Conservation (phyloP, 2,329 filamentous ascomycete genomes). For the Penicillium nordicum region DNA sequence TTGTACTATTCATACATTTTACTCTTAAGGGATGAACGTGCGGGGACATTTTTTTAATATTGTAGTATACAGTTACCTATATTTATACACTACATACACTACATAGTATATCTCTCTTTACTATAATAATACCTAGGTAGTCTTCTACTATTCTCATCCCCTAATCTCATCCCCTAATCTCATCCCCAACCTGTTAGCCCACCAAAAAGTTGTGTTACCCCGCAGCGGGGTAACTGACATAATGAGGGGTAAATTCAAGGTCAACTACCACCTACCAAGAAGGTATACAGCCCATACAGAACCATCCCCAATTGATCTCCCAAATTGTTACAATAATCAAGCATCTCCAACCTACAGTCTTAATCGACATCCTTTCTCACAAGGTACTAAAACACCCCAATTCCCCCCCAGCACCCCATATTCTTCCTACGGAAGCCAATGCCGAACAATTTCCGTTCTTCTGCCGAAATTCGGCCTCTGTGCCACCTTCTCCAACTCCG, state of each 20-base stretch:
- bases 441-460: slow-evolving; percentile 12
- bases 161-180: not conserved
- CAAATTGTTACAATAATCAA: not conserved
- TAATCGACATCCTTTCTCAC: not conserved
- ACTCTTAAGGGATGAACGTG: not conserved
- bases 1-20: too few species aligned
- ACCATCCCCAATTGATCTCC: not conserved
- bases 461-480: slow-evolving; percentile 19
- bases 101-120: not conserved
- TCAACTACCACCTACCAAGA: not conserved
- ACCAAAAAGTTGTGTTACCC: not conserved
- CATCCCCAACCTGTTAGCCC: not conserved
- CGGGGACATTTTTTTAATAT: not conserved
- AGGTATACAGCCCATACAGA: not conserved
- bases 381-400: not conserved
- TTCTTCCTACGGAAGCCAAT: not conserved
- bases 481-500: slow-evolving; percentile 16
- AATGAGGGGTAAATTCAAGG: slow-evolving; percentile 24
- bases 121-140: not conserved
- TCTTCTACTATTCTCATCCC: not conserved
- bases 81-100: not conserved
- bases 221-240: slow-evolving; percentile 1
- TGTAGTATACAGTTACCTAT: not conserved
- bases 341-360: not conserved
- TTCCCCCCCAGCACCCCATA: not conserved